Percentiles rank a stretch among this genome's conserved stretches.
Conservation (phyloP, 108 stramenopile species). For the Cyclotella distinguenda region DNA sequence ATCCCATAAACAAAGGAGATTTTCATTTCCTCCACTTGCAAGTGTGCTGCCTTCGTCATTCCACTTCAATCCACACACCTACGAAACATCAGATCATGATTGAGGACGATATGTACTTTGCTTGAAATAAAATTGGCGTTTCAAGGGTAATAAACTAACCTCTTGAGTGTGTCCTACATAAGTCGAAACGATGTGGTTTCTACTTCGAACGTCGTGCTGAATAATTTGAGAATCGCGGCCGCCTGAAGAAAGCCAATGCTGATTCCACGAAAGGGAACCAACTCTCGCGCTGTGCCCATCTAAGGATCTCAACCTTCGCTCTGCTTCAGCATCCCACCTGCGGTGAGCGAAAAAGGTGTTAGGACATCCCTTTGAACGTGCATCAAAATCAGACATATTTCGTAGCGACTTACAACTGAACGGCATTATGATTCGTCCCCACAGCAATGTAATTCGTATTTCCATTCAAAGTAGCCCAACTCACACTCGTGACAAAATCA, state of each 20-base stretch:
- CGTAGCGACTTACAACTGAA: conserved; percentile 62
- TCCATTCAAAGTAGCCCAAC: conserved; percentile 69
- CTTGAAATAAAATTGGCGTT: too few species aligned
- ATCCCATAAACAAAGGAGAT: conserved; percentile 97
- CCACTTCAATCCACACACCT: conserved; percentile 88
- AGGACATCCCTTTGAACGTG: not conserved
- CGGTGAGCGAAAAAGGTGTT: not conserved
- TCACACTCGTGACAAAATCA: conserved; percentile 95
- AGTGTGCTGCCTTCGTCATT: conserved; percentile 90
- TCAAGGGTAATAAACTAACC: conserved; percentile 43
- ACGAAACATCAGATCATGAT: too few species aligned
- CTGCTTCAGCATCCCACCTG: conserved; percentile 40
- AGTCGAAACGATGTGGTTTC: conserved; percentile 59
- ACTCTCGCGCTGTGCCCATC: conserved; percentile 93
- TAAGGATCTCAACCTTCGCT: conserved; percentile 77
- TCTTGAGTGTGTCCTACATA: conserved; percentile 80
- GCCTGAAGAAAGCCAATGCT: conserved; percentile 88
- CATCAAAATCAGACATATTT: not conserved
- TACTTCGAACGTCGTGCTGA: conserved; percentile 92
- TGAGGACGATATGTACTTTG: too few species aligned
- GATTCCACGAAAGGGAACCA: conserved; percentile 94
- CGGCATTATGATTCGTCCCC: conserved; percentile 83
- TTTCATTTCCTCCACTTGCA: conserved; percentile 98
- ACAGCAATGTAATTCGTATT: conserved; percentile 79
- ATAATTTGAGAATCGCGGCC: conserved; percentile 90